phyloP scores from a whole-genome alignment of 2,329 filamentous ascomycete genomes.

The Rasamsonia emersonii region DNA sequence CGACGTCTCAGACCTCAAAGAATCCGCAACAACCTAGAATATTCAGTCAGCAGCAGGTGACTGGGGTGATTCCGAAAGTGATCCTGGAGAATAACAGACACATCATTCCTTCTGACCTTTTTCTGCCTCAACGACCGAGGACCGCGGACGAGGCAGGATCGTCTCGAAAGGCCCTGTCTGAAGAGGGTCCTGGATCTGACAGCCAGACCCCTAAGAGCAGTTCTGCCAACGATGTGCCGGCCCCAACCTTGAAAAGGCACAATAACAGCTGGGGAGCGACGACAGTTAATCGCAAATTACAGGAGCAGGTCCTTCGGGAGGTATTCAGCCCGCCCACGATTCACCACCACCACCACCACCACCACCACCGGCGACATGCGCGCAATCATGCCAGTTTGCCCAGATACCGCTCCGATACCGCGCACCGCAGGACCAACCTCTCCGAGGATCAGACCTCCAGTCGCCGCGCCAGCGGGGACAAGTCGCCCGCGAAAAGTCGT shows the following conservation, averaged over 20 bases:
- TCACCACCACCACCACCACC: constrained; percentile 69
- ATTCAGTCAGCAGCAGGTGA: constrained; percentile 68
- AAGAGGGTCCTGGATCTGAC: constrained; percentile 11
- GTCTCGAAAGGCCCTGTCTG: constrained; percentile 13
- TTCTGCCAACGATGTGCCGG: constrained; percentile 8
- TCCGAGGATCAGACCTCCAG: constrained; percentile 23
- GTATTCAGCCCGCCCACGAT: constrained; percentile 81
- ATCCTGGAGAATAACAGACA: constrained; percentile 91
- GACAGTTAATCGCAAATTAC: constrained; percentile 76
- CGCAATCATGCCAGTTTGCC: constrained; percentile 58
- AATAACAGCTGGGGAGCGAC: constrained; percentile 74
- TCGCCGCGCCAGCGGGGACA: constrained; percentile 13
- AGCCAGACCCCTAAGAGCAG: constrained; percentile 7
- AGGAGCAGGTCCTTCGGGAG: constrained; percentile 87
- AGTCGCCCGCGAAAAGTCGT: constrained; percentile 14
- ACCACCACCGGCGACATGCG: constrained; percentile 63
- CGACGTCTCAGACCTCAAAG: constrained; percentile 3
- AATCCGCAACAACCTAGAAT: constrained; percentile 40
- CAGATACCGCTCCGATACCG: constrained; percentile 29
- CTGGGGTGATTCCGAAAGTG: constrained; percentile 72
- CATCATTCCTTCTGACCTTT: constrained; percentile 77
- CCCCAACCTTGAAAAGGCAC: constrained; percentile 36
- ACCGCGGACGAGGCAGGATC: constrained; percentile 22
- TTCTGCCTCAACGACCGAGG: constrained; percentile 49
- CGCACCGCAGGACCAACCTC: constrained; percentile 24